These are phyloP conservation scores for Mucor saturninus DNA, from an alignment of 371 early-diverging fungal species.

Conservation along the genomic window DNA sequence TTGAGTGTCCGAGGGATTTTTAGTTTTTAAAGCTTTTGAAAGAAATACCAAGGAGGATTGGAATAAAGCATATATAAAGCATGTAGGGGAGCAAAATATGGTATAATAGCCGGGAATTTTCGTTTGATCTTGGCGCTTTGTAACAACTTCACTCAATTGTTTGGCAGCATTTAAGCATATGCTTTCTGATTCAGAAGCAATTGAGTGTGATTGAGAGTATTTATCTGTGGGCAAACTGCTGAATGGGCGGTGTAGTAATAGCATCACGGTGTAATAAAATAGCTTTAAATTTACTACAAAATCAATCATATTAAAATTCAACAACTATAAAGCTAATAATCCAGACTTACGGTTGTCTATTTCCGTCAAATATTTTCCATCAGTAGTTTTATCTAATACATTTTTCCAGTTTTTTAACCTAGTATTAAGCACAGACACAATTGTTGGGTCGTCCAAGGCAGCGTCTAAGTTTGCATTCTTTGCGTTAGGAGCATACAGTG, in stretches of 20 bases:
- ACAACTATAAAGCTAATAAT: neutral
- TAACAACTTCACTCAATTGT: conserved; percentile 26
- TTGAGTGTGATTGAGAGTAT: conserved; percentile 6
- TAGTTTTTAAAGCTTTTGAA: conserved; percentile 35
- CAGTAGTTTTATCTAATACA: conserved; percentile 26
- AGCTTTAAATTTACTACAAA: conserved; percentile 46
- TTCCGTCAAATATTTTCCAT: conserved; percentile 26
- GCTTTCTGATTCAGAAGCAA: conserved; percentile 36
- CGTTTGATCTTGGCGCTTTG: conserved; percentile 26
- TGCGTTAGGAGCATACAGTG: conserved; percentile 50
- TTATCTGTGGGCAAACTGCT: conserved; percentile 19
- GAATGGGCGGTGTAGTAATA: conserved; percentile 64
- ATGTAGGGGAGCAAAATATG: conserved; percentile 42
- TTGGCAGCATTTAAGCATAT: conserved; percentile 37
- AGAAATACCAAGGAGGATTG: conserved; percentile 45
- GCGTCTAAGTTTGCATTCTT: conserved; percentile 44
- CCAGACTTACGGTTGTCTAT: conserved; percentile 41
- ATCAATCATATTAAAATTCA: conserved; percentile 9
- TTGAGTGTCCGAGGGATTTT: conserved; percentile 2
- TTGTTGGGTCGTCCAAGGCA: conserved; percentile 48
- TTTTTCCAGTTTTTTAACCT: conserved; percentile 44
- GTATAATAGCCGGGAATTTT: conserved; percentile 29
- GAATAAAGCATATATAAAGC: conserved; percentile 54
- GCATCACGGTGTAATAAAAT: conserved; percentile 52
- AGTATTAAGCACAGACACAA: conserved; percentile 44